phyloP scores from a whole-genome alignment of 2,329 filamentous ascomycete genomes.

The Cordyceps javanica region DNA sequence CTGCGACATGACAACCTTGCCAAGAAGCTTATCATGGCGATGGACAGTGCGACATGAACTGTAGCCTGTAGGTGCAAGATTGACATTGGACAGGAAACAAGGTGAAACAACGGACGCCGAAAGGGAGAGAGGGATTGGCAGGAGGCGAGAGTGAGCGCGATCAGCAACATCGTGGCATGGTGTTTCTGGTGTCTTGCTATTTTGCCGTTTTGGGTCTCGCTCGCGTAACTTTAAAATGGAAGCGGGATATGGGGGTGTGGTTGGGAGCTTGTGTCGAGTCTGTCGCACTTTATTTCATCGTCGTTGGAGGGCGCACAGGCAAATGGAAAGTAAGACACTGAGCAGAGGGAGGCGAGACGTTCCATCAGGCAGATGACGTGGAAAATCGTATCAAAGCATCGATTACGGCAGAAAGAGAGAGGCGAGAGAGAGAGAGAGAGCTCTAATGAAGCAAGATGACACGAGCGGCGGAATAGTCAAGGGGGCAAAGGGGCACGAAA shows the following conservation, averaged over 20 bases:
- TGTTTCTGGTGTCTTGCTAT: neutral
- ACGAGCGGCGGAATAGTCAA: conserved; percentile 2
- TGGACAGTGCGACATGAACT: neutral
- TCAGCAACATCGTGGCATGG: conserved; percentile 4
- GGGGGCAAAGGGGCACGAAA: neutral
- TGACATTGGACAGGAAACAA: neutral
- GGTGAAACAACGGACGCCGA: conserved; percentile 6
- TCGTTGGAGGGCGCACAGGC: neutral
- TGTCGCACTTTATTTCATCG: conserved; percentile 11
- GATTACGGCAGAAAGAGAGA: neutral
- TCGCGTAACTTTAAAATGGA: conserved; percentile 2
- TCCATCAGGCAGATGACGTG: neutral
- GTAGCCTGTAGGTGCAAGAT: neutral
- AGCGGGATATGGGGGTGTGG: neutral
- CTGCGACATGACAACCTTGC: conserved; percentile 10
- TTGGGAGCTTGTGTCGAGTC: neutral
- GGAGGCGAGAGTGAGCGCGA: neutral
- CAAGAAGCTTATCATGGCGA: conserved; percentile 8
- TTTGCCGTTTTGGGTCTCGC: conserved; percentile 1
- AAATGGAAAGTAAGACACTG: neutral
- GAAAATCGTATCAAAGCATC: conserved; percentile 1
- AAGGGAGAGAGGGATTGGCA: conserved; percentile 2
- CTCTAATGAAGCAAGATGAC: neutral
- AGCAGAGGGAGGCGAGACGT: neutral
- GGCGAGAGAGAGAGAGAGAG: neutral